Evolutionary conservation across 805 yeast genomes (phyloP).

Genomic region (Metschnikowia henanensis): DNA sequence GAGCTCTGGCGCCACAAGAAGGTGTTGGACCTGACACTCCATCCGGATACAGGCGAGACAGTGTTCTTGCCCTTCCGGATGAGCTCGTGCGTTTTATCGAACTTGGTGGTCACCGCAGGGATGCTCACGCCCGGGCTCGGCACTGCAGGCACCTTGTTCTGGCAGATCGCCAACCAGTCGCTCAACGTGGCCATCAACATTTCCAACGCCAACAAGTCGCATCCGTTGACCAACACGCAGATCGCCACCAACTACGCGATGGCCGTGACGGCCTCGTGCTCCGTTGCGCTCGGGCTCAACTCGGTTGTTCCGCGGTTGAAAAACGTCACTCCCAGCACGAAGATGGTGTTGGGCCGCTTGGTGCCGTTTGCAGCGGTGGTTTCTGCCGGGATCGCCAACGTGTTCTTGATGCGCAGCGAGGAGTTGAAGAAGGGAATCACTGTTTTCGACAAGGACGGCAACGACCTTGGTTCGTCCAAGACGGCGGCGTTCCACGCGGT

Average conservation of each 20-base stretch:
- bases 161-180: conserved; percentile 98
- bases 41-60: conserved; percentile 96
- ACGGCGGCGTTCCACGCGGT: conserved; percentile 91
- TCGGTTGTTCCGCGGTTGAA: conserved; percentile 85
- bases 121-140: conserved; percentile 96
- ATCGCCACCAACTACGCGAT: conserved; percentile 74
- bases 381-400: conserved; percentile 94
- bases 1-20: conserved; percentile 88
- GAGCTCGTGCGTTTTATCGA: conserved; percentile 94
- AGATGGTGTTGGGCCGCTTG: conserved; percentile 72
- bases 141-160: conserved; percentile 85
- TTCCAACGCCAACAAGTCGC: conserved; percentile 94
- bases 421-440: conserved; percentile 85
- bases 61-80: conserved; percentile 93
- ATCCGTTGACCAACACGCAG: conserved; percentile 80
- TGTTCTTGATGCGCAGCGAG: conserved; percentile 94
- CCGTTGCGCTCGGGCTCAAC: conserved; percentile 92
- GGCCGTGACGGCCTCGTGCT: conserved; percentile 94
- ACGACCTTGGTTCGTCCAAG: conserved; percentile 67
- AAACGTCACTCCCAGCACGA: conserved; percentile 66
- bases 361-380: conserved; percentile 99
- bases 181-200: conserved; percentile 96
- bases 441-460: conserved; percentile 63
- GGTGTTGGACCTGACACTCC: conserved; percentile 86
- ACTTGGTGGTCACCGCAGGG: conserved; percentile 93